Base-by-base conservation (phyloP, 768 basidiomycete species). In the Kwoniella shandongensis region DNA sequence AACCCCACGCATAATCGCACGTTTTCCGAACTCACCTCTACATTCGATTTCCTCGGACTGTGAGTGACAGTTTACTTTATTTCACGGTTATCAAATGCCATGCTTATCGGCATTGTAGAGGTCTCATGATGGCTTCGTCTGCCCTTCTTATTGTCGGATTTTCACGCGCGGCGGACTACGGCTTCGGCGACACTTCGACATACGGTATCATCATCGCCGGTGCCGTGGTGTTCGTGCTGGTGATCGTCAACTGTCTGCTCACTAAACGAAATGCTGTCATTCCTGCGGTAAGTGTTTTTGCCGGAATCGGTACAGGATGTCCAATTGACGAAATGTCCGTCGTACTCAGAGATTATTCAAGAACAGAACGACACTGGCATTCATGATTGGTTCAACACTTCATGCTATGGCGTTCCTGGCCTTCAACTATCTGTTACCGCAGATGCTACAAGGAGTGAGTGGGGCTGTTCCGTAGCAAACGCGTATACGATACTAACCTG, bases 11-110 rank as follows among this genome's bases (percentile, higher is more conserved):
- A 59, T 2, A 61, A 66, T 3, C 59, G 65, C 20, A 69, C 71
- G 0, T 57, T 70, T 44, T 26, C 49, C 3, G 35, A 70, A 27
- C 60, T 78, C 27, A 17, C 57, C 13, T 30, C 52, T 26, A 74
- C 73, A 0, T 78, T 79, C 51, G 78, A 79, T 57, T 79, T 78
- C 55, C 39, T 77, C 41, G 79, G 79, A 8, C 59, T 79, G 67
- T 69, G 47, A 59, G 63, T 61, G 17, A 11, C 7, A 17, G 7
- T 17, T 10, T 26, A 18, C 41, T 15, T 4, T 50, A 36, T 30
- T 5, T 26, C 23, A n/a, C 45, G 26, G 15, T 17, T 18, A 1
- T 35, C 30, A 3, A 5, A 13, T 35, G n/a, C n/a, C n/a, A n/a
- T n/a, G n/a, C n/a, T n/a, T n/a, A n/a, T n/a, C n/a, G n/a, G n/a